Conservation (phyloP, 306 rosid genomes). For the Oxytropis ochrocephala region DNA sequence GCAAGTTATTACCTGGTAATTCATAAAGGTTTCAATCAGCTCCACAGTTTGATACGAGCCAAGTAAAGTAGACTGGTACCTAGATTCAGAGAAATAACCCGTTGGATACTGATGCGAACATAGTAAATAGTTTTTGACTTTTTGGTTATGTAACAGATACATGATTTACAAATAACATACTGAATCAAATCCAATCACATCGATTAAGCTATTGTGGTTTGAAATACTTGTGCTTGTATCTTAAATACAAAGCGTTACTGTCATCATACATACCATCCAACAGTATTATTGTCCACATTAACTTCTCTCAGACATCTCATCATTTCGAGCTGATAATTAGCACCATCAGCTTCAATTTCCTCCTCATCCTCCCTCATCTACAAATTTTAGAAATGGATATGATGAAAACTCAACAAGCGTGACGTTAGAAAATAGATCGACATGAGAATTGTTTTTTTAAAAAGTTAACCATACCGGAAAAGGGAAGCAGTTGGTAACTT, state of each 20-base stretch:
- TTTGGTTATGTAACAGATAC: no score
- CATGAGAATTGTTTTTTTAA: neutral
- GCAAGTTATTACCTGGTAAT: constrained; percentile 66
- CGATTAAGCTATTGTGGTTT: neutral
- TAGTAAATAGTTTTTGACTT: no score
- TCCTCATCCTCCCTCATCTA: constrained; percentile 94
- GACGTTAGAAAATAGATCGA: neutral
- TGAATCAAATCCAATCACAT: neutral
- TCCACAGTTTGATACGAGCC: constrained; percentile 95
- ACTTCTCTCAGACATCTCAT: constrained; percentile 99
- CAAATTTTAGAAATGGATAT: constrained; percentile 13
- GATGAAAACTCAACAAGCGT: neutral
- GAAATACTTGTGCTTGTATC: neutral
- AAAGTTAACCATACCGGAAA: constrained; percentile 57
- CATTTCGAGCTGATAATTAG: constrained; percentile 98
- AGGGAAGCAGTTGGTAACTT: constrained; percentile 97
- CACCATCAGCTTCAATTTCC: constrained; percentile 97
- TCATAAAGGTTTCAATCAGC: constrained; percentile 92
- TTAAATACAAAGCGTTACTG: neutral
- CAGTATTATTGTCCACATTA: constrained; percentile 94
- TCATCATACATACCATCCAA: constrained; percentile 69
- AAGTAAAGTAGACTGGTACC: constrained; percentile 93
- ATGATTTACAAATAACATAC: neutral
- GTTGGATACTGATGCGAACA: no score
- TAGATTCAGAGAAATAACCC: constrained; percentile 26